Base-by-base conservation (phyloP, 1,284 basidiomycete genomes). In the Xerocomus minutiporus region DNA sequence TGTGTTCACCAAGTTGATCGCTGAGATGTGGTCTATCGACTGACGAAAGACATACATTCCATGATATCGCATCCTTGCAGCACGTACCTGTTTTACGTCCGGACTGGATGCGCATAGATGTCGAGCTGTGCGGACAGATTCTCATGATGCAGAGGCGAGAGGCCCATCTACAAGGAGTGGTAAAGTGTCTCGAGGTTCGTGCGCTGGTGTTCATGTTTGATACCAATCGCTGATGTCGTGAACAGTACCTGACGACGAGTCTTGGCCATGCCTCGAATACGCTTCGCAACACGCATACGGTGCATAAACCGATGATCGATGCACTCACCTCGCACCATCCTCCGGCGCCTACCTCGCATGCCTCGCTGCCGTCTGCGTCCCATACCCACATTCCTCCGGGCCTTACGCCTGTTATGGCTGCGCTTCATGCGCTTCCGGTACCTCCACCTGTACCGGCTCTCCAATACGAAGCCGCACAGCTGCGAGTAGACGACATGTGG, bases 61-160 rank as follows among this genome's bases (percentile, higher is more conserved):
- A 84, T 56, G 82, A 83, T 65, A 61, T 80, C 1, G 60, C 69
- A 23, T 75, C 76, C 15, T 71, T 81, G 56, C 69, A 66, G 39
- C 70, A 69, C 41, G 64, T 75, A 46, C 72, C 72, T 26, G 70
- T 83, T 8, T 65, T 88, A 28, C 75, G 77, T 5, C 56, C 76
- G 12, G 83, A 88, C 46, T 74, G 77, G 59, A 84, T 90, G 84
- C 78, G 77, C 48, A 81, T 87, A 44, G 88, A 90, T 60, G 86
- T 89, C 35, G 86, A 86, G 58, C 73, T 90, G n/a, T 83, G 82
- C 61, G 85, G 83, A 3, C 83, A 90, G 62, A 66, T 86, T 45
- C 72, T 90, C 28, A 77, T 85, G 56, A 82, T 88, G 80, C 71
- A 69, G 34, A 72, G 87, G 42, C 76, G 88, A 58, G 82, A 86